These are phyloP conservation scores for Thermothielavioides terrestris DNA, from an alignment of 495 filamentous ascomycete genomes.

Conservation along the genomic window DNA sequence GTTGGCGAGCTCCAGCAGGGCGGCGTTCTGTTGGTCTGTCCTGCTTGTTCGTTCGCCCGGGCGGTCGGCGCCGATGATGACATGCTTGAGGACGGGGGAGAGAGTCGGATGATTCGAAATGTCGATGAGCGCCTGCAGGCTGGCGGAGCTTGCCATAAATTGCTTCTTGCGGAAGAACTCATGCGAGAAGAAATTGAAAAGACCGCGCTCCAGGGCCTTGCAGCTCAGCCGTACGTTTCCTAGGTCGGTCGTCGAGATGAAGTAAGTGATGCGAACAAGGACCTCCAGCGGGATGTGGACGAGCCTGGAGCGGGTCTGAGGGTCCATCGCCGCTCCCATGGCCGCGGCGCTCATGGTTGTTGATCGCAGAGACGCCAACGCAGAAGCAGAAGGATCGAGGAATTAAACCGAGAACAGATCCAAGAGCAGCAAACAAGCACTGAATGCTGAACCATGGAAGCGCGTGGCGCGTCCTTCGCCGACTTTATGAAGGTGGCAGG, in stretches of 20 bases:
- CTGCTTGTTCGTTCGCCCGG: not conserved
- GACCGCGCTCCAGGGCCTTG: conserved; percentile 33
- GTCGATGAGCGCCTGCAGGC: conserved; percentile 42
- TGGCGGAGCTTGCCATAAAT: conserved; percentile 43
- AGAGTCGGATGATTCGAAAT: conserved; percentile 44
- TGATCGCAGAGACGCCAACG: no score
- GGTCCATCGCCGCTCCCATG: not conserved
- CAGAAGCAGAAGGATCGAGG: not conserved
- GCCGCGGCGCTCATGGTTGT: not conserved
- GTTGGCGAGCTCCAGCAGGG: not conserved
- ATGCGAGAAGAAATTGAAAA: conserved; percentile 38
- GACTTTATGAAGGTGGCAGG: no score
- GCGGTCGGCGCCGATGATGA: conserved; percentile 41
- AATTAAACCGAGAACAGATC: no score
- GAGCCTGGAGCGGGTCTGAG: conserved; percentile 10
- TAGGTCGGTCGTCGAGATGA: conserved; percentile 39
- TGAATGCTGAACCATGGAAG: no score
- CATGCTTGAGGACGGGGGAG: conserved; percentile 31
- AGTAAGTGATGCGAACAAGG: conserved; percentile 33
- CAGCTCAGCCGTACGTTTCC: conserved; percentile 38
- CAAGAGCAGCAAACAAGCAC: no score
- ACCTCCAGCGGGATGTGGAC: conserved; percentile 32
- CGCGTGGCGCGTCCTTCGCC: no score
- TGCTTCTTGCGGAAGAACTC: conserved; percentile 51
- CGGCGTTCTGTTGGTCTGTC: no score